Evolutionary conservation across 2,329 filamentous ascomycete genomes (phyloP), one percentile per base, ranked within the genome.

Genomic region (Pseudofabraea citricarpa): DNA sequence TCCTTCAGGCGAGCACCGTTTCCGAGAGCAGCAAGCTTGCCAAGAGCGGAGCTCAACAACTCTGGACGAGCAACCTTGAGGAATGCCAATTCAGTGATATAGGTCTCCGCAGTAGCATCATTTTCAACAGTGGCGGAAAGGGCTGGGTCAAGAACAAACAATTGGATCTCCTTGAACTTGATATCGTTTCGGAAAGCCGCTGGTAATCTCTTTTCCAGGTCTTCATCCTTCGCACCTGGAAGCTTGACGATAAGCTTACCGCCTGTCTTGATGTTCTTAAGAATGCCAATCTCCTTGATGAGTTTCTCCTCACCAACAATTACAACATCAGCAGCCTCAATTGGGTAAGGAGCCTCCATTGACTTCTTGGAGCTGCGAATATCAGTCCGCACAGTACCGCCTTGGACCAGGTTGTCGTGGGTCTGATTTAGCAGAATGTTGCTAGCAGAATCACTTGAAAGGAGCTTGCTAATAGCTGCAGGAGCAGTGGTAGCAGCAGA

Each of bases 201-300:
- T 2, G 88, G 79, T 5, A 98, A 71, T 56, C 87, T 83, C 77
- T 94, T 95, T 71, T 97, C 91, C 6, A 90, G 64, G 26, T 96
- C 90, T 35, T 94, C 91, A 40, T 89, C 80, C 69, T 95, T 95
- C 63, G 88, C 80, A 54, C 81, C 83, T 21, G 87, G 76, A 19
- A 93, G 75, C 58, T 83, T 87, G 32, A 96, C 59, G 43, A 96
- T 75, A 35, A 96, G 65, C 51, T 81, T 84, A 43, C 85, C 86
- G 41, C 80, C 79, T 31, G 76, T 57, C 67, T 86, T 88, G 49
- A 91, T 70, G 40, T 77, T 82, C 50, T 81, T 75, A 26, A 90
- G 62, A 18, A 94, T 71, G 52, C 91, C 81, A 44, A 96, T 74
- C 19, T 89, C 82, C 53, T 85, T 81, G 13, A 98, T 72, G 2